Conservation (phyloP, 805 yeast species). For the Wilhelminamyces savonicus region DNA sequence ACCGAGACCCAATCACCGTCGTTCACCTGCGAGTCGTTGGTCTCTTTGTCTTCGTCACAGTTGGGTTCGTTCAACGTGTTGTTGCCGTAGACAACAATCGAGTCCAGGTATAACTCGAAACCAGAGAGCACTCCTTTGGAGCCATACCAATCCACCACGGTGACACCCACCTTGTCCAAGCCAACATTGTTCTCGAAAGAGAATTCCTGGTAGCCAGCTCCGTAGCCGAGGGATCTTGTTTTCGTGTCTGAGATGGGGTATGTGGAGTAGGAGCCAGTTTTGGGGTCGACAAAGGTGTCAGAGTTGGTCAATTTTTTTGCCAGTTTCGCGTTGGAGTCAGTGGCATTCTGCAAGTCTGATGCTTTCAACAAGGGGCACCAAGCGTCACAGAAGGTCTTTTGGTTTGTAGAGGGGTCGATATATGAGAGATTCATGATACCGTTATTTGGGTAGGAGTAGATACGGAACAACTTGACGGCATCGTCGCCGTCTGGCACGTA, state of each 20-base stretch:
- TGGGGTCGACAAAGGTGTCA: slow-evolving; percentile 25
- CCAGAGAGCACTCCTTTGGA: slow-evolving; percentile 63
- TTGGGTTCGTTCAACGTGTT: slow-evolving; percentile 61
- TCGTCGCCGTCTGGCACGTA: slow-evolving; percentile 51
- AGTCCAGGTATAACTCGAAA: slow-evolving; percentile 59
- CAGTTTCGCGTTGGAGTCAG: slow-evolving; percentile 12
- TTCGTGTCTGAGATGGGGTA: slow-evolving; percentile 29
- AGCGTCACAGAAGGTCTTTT: slow-evolving; percentile 69
- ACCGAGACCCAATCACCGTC: slow-evolving; percentile 27
- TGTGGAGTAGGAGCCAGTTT: slow-evolving; percentile 27
- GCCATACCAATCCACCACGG: slow-evolving; percentile 67
- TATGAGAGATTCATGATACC: slow-evolving; percentile 92
- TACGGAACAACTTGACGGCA: slow-evolving; percentile 59
- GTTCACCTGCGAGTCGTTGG: slow-evolving; percentile 18
- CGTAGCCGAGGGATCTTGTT: slow-evolving; percentile 35
- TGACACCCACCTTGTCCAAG: slow-evolving; percentile 55
- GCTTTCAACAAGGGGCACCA: slow-evolving; percentile 68
- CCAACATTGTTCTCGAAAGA: slow-evolving; percentile 65
- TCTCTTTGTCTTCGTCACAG: slow-evolving; percentile 36
- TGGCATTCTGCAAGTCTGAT: slow-evolving; percentile 24
- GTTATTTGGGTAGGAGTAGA: slow-evolving; percentile 69
- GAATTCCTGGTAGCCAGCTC: slow-evolving; percentile 67
- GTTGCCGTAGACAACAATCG: slow-evolving; percentile 66
- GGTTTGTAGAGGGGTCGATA: slow-evolving; percentile 63
- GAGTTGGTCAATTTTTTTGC: slow-evolving; percentile 6